A percentile compares a stretch with the other conserved stretches of the same genome.
These are phyloP conservation scores for Sugiyamaella sp. DNA, from an alignment of 1,139 yeast genomes.

Conservation along the genomic window DNA sequence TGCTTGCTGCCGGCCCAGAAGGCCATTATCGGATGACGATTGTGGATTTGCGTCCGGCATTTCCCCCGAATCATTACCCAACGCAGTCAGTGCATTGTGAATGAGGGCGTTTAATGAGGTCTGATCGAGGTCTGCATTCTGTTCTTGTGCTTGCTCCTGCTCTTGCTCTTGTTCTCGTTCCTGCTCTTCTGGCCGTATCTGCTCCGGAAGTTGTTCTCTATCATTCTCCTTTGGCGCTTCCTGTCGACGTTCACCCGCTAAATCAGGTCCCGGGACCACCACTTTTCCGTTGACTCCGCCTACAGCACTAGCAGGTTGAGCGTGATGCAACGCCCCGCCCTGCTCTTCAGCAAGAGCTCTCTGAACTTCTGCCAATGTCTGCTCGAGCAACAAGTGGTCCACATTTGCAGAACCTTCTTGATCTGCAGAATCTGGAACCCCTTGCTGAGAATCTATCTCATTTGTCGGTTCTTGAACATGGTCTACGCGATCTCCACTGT, in stretches of 20 bases:
- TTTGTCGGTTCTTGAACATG: neutral
- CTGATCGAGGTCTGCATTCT: slow-evolving; percentile 1
- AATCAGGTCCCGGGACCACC: neutral
- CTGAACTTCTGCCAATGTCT: slow-evolving; percentile 16
- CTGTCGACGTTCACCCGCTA: no score
- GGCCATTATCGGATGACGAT: no score
- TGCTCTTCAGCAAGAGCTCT: slow-evolving; percentile 8
- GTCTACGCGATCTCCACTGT: neutral
- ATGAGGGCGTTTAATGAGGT: slow-evolving; percentile 9
- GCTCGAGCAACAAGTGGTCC: slow-evolving; percentile 9
- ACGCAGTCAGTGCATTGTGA: slow-evolving; percentile 15
- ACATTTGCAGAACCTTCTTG: slow-evolving; percentile 1
- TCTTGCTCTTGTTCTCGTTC: no score
- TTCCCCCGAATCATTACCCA: slow-evolving; percentile 1
- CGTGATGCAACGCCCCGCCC: no score
- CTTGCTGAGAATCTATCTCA: neutral
- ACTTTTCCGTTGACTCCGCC: neutral
- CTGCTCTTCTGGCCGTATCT: neutral
- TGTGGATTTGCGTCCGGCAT: neutral
- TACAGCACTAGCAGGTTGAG: no score
- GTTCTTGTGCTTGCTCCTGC: slow-evolving; percentile 8
- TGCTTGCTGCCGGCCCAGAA: no score
- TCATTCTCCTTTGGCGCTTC: no score
- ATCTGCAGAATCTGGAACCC: neutral
- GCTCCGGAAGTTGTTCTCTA: neutral